phyloP scores from a whole-genome alignment of 1,284 basidiomycete genomes.

The Puccinia triticina region DNA sequence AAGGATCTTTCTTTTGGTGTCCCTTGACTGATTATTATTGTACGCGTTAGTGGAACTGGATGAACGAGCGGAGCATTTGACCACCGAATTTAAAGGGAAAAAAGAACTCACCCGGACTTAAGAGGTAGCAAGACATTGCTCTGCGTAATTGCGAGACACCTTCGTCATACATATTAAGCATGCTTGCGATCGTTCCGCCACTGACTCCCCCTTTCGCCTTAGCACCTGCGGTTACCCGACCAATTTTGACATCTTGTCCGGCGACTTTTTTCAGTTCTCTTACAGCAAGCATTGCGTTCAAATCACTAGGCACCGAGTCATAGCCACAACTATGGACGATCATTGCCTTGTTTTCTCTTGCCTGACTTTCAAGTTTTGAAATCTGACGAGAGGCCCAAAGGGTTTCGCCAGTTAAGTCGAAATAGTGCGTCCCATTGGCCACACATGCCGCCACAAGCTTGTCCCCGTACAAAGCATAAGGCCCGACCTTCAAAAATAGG shows the following conservation, averaged over 20 bases:
- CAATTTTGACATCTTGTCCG: constrained; percentile 51
- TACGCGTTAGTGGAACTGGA: background rate
- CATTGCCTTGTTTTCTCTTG: constrained; percentile 52
- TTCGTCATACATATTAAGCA: constrained; percentile 53
- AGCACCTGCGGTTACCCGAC: constrained; percentile 53
- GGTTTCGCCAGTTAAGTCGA: constrained; percentile 46
- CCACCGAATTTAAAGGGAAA: background rate
- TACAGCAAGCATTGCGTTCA: constrained; percentile 53
- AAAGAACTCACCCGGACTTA: constrained; percentile 38
- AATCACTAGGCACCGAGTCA: constrained; percentile 57
- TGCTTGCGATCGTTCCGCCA: constrained; percentile 55
- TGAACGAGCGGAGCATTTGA: background rate
- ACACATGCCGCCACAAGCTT: constrained; percentile 23
- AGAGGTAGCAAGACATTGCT: constrained; percentile 38
- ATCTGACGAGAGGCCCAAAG: constrained; percentile 38
- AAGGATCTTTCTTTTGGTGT: constrained; percentile 14
- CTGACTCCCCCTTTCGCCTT: constrained; percentile 53
- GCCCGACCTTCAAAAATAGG: constrained; percentile 25
- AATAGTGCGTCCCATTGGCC: constrained; percentile 44
- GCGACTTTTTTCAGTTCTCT: constrained; percentile 54
- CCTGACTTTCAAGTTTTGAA: constrained; percentile 25
- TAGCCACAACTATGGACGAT: constrained; percentile 55
- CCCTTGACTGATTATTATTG: constrained; percentile 22
- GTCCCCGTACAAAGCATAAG: constrained; percentile 46
- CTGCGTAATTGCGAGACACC: constrained; percentile 34